A percentile compares a stretch with the other conserved stretches of the same genome.
Conservation (phyloP, 139 green algal species). For the Medakamo hakoo region DNA sequence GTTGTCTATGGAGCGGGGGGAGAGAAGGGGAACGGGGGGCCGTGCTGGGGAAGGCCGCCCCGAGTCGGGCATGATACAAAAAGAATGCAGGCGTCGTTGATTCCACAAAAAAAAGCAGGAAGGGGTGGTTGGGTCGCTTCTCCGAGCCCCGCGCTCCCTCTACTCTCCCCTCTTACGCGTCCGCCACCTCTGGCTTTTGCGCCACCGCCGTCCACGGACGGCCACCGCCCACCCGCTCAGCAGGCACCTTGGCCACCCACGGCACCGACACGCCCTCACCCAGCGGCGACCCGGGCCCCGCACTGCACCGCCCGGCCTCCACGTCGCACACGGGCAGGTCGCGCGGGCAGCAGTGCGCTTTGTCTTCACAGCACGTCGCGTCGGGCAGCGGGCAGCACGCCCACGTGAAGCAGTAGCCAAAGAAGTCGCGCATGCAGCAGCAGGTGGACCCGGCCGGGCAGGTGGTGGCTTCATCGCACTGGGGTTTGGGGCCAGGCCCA, state of each 20-base stretch:
- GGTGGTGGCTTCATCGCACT: conserved; percentile 46
- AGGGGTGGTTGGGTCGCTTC: no score
- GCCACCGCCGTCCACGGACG: not conserved
- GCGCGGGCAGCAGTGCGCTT: conserved; percentile 84
- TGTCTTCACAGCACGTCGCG: conserved; percentile 84
- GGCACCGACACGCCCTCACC: conserved; percentile 12
- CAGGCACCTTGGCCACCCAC: conserved; percentile 24
- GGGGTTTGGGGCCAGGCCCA: conserved; percentile 20
- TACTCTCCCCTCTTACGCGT: no score
- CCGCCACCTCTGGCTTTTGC: no score
- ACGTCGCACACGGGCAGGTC: conserved; percentile 78
- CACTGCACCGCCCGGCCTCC: conserved; percentile 37
- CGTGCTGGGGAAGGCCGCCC: no score
- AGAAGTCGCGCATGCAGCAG: conserved; percentile 66
- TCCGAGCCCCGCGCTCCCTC: no score
- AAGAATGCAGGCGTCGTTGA: no score
- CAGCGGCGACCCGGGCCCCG: conserved; percentile 9
- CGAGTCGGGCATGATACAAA: no score
- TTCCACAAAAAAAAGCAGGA: no score
- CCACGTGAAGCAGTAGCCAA: conserved; percentile 64
- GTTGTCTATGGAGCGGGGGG: no score
- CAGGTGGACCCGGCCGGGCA: conserved; percentile 64
- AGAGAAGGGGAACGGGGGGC: not conserved
- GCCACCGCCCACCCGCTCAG: not conserved
- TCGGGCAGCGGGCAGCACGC: conserved; percentile 82